phyloP scores from a whole-genome alignment of 2,329 filamentous ascomycete species.

The Stagonosporopsis cucurbitacearum region DNA sequence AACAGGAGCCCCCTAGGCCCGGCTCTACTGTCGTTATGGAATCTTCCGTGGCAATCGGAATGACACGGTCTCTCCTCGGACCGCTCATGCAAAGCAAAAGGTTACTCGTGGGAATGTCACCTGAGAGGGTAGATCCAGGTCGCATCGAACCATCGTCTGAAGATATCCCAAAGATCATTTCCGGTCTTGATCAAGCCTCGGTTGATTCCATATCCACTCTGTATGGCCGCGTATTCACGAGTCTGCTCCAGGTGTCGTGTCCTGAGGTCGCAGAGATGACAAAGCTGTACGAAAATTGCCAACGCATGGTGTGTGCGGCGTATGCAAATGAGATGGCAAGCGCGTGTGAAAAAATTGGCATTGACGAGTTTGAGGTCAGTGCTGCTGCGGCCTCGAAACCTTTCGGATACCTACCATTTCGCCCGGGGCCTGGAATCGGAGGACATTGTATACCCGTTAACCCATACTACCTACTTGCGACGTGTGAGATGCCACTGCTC shows the following conservation, averaged over 20 bases:
- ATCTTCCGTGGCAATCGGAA: constrained; percentile 62
- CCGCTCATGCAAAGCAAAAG: constrained; percentile 48
- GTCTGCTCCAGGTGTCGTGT: constrained; percentile 57
- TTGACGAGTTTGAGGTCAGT: constrained; percentile 61
- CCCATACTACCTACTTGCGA: constrained; percentile 60
- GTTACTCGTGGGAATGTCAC: background rate
- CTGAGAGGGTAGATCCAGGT: constrained; percentile 57
- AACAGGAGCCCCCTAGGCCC: too few species aligned
- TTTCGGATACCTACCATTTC: constrained; percentile 55
- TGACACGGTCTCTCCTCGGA: constrained; percentile 59
- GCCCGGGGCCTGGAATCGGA: constrained; percentile 59
- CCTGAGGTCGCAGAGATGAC: constrained; percentile 66
- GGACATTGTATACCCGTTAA: constrained; percentile 65
- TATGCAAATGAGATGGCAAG: constrained; percentile 65
- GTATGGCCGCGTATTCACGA: constrained; percentile 58
- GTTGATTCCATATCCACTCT: constrained; percentile 52
- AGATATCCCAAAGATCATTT: constrained; percentile 62
- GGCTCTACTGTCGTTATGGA: constrained; percentile 61
- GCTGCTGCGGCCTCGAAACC: constrained; percentile 55
- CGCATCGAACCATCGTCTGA: constrained; percentile 47
- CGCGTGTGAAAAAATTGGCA: constrained; percentile 54
- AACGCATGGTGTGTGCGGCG: constrained; percentile 62
- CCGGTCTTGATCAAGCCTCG: constrained; percentile 51
- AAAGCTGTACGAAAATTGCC: constrained; percentile 66
- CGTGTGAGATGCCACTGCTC: constrained; percentile 57